Base-by-base conservation (phyloP, 768 basidiomycete species). In the Chalciporus chontae region DNA sequence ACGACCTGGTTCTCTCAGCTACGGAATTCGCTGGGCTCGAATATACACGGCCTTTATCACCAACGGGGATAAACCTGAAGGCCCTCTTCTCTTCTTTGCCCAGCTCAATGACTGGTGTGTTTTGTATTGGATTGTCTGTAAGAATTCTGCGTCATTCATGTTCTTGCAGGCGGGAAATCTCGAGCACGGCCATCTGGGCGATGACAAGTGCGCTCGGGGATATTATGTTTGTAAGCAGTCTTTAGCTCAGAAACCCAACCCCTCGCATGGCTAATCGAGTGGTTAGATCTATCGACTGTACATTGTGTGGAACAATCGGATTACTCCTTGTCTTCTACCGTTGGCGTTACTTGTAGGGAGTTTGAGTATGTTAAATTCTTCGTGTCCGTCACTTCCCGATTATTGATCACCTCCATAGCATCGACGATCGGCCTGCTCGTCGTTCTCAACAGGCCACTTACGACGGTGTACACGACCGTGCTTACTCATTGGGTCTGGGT, bases 261-360 rank as follows among this genome's bases (percentile, higher is more conserved):
- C 10, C 26, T 18, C 9, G 4, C 21, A 14, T 23, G 1, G 6
- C n/a, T 36, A 36, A 36, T n/a, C n/a, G 34, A 36, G 34, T n/a
- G 34, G 15, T 36, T 11, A 52, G 51, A 52, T 52, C n/a, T 52
- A 52, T 15, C 40, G 51, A 15, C 37, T 52, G 11, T 52, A 43
- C 47, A 3, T 48, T 13, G 51, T 52, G 47, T 52, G 47, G 51
- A 29, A 52, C 19, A 9, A 7, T 43, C 36, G 36, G 18, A 11
- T 52, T 34, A 13, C 3, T 15, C 51, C 51, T 10, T 52, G 51
- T 32, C 8, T 48, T 9, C 47, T 4, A 21, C 51, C 51, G 2
- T 26, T 52, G 21, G 19, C 14, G 24, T 39, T 52, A 10, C 31
- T 52, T 27, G 5, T 32, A 5, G 51, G 51, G 27, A 52, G 21